Evolutionary conservation across 176 grass and related monocot species (phyloP).

Genomic region (Paspalum vaginatum): DNA sequence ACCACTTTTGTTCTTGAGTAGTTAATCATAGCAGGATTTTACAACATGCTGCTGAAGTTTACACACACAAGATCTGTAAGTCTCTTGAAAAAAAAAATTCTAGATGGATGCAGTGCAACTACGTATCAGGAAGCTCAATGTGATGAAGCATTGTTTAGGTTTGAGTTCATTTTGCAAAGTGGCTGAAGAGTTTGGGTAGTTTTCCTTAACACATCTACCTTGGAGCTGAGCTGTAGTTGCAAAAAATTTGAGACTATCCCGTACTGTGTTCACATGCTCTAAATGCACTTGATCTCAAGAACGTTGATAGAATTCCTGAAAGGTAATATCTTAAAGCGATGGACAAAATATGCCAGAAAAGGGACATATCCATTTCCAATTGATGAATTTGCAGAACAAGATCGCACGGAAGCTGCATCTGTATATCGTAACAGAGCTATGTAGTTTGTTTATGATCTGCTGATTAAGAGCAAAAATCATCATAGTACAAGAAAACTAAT

Average conservation of each 20-base stretch:
- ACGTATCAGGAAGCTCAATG: constrained; percentile 65
- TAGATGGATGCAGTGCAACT: constrained; percentile 63
- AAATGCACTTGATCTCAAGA: constrained; percentile 74
- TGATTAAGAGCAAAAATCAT: constrained; percentile 67
- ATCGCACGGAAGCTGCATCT: constrained; percentile 43
- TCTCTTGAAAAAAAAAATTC: constrained; percentile 65
- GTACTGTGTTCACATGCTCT: constrained; percentile 82
- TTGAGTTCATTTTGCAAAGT: constrained; percentile 75
- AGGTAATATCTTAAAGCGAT: constrained; percentile 70
- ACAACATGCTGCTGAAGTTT: constrained; percentile 69
- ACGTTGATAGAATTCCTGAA: constrained; percentile 70
- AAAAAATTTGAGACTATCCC: constrained; percentile 78
- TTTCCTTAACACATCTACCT: constrained; percentile 58
- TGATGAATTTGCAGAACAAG: constrained; percentile 51
- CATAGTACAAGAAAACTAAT: constrained; percentile 69
- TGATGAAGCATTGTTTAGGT: constrained; percentile 60
- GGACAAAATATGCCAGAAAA: constrained; percentile 77
- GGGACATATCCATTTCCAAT: constrained; percentile 51
- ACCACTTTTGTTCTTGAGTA: constrained; percentile 48
- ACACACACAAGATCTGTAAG: constrained; percentile 65
- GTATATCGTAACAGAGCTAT: constrained; percentile 64
- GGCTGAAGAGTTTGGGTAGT: constrained; percentile 67
- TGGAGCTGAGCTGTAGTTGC: constrained; percentile 78
- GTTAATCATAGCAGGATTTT: constrained; percentile 60
- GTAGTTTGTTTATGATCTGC: constrained; percentile 68